Conservation (phyloP, 73 alveolate genomes). For the Tetrahymena borealis region DNA sequence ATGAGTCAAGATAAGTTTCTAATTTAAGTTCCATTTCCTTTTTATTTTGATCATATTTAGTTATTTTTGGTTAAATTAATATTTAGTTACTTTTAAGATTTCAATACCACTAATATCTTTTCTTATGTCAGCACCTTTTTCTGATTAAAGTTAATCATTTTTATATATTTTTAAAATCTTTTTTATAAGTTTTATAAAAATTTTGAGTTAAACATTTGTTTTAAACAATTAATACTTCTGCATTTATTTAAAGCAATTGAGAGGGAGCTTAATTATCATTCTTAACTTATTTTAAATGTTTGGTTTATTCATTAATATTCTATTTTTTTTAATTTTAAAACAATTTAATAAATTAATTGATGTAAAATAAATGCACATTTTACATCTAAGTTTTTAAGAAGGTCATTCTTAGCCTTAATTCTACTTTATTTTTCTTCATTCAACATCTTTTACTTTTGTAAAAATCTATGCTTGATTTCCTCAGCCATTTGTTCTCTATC, state of each 20-base stretch:
- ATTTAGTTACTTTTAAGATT: slow-evolving; percentile 9
- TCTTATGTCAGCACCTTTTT: slow-evolving; percentile 10
- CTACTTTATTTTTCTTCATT: slow-evolving; percentile 10
- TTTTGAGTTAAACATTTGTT: not conserved
- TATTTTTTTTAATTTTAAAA: not conserved
- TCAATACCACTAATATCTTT: slow-evolving; percentile 28
- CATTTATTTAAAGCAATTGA: not conserved
- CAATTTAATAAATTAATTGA: not conserved
- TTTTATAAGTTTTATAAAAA: not conserved
- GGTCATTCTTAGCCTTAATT: not conserved
- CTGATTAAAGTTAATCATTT: not conserved
- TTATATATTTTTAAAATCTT: slow-evolving; percentile 17
- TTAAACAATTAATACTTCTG: not conserved
- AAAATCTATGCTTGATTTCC: slow-evolving; percentile 11
- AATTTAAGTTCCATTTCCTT: not conserved
- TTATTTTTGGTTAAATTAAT: not conserved
- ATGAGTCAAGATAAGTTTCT: not conserved
- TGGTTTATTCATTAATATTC: slow-evolving; percentile 2
- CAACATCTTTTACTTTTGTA: not conserved
- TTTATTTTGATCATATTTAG: not conserved
- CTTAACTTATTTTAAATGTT: slow-evolving; percentile 6
- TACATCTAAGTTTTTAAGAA: slow-evolving; percentile 2
- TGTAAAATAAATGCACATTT: too few relatives aligned
- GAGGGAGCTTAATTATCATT: slow-evolving; percentile 5
- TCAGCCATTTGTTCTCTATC: slow-evolving; percentile 36